phyloP scores from a whole-genome alignment of 805 yeast species.

The Cyberlindnera lachancei region DNA sequence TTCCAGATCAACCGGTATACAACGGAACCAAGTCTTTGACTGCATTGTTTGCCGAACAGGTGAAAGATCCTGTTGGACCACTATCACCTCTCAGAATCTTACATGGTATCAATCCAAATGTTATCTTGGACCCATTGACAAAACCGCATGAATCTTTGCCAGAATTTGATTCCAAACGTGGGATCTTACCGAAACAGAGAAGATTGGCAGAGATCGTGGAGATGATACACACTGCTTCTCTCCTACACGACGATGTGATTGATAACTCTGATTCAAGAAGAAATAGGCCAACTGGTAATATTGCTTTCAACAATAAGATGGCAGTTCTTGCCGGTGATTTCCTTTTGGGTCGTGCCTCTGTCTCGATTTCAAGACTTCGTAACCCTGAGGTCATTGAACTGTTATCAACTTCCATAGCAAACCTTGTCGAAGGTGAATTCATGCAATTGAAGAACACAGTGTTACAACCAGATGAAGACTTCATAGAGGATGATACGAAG shows the following conservation, averaged over 20 bases:
- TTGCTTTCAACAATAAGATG: conserved; percentile 95
- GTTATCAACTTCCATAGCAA: conserved; percentile 92
- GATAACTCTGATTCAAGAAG: conserved; percentile 84
- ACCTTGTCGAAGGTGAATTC: conserved; percentile 95
- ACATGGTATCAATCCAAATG: conserved; percentile 85
- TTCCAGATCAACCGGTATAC: conserved; percentile 55
- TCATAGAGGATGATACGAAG: conserved; percentile 39
- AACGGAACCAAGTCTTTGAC: conserved; percentile 47
- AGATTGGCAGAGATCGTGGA: conserved; percentile 96
- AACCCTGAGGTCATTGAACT: conserved; percentile 97
- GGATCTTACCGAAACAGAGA: conserved; percentile 90
- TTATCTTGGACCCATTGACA: conserved; percentile 74
- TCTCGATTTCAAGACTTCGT: conserved; percentile 84
- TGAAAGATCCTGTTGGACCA: conserved; percentile 37
- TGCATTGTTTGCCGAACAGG: conserved; percentile 37
- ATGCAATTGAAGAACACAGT: conserved; percentile 97
- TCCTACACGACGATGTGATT: conserved; percentile 94
- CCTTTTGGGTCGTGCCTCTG: conserved; percentile 91
- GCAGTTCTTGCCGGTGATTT: conserved; percentile 97
- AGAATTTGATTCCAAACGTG: conserved; percentile 47
- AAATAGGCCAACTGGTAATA: conserved; percentile 85
- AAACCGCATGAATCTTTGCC: conserved; percentile 72
- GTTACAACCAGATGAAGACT: conserved; percentile 39
- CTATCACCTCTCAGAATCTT: conserved; percentile 77
- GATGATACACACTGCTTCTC: conserved; percentile 95